phyloP scores from a whole-genome alignment of 2,329 filamentous ascomycete genomes.

The Aspergillus ustus region DNA sequence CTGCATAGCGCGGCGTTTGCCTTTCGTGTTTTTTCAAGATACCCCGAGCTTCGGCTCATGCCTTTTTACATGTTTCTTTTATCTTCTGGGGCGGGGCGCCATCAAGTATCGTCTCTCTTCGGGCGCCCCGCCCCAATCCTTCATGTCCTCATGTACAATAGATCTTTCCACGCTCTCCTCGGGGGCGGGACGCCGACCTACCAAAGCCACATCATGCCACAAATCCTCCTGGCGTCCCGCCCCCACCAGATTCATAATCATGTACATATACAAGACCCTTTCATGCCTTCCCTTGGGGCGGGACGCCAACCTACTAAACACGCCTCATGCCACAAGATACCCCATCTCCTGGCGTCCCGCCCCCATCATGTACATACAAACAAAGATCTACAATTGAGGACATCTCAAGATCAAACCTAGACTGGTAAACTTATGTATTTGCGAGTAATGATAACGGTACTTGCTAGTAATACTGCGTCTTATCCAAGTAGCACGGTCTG shows the following conservation, averaged over 20 bases:
- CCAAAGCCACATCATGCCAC: too few relatives aligned
- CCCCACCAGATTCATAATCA: too few relatives aligned
- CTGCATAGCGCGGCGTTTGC: constrained; percentile 5
- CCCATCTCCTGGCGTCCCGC: neutral
- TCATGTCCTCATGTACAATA: too few relatives aligned
- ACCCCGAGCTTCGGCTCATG: constrained; percentile 30
- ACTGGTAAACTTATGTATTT: constrained; percentile 3
- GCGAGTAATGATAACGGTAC: constrained; percentile 11
- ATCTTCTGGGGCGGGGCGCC: neutral
- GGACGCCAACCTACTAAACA: neutral
- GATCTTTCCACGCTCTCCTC: too few relatives aligned
- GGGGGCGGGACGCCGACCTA: too few relatives aligned
- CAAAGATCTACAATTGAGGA: neutral
- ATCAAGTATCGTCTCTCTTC: neutral
- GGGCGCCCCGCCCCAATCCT: too few relatives aligned
- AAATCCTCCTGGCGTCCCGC: too few relatives aligned
- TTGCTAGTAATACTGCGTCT: constrained; percentile 15
- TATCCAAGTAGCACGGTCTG: constrained; percentile 17
- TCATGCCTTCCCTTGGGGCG: too few relatives aligned
- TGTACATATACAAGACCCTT: too few relatives aligned
- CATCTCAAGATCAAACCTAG: neutral
- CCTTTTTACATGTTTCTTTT: constrained; percentile 8
- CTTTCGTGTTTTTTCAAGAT: constrained; percentile 22
- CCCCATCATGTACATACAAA: neutral
- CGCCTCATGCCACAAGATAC: too few relatives aligned